Conservation (phyloP, 129 eudicot genomes). For the Pittosporum tobira region DNA sequence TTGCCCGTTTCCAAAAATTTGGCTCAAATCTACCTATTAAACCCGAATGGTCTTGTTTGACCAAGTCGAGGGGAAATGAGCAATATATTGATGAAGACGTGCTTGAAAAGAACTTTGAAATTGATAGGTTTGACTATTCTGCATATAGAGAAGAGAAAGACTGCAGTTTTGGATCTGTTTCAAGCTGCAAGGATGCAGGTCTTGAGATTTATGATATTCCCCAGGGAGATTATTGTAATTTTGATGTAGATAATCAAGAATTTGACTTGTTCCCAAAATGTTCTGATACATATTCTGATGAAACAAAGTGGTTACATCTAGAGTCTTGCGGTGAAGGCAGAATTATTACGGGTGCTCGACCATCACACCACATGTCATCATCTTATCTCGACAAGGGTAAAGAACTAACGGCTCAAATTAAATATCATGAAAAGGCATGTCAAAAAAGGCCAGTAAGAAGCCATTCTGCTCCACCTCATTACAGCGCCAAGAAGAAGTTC, state of each 20-base stretch:
- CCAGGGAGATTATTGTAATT: conserved; percentile 16
- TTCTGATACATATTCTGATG: conserved; percentile 19
- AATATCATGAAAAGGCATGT: conserved; percentile 12
- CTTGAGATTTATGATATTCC: conserved; percentile 8
- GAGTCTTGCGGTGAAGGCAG: conserved; percentile 18
- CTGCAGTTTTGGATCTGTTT: conserved; percentile 12
- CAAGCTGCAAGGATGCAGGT: conserved; percentile 1
- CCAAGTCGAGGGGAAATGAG: conserved; percentile 23
- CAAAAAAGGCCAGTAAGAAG: conserved; percentile 42
- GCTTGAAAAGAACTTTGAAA: conserved; percentile 17
- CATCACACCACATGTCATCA: conserved; percentile 17
- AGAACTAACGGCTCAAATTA: conserved; percentile 9
- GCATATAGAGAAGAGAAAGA: conserved; percentile 18
- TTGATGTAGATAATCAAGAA: conserved; percentile 7
- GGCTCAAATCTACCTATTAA: conserved; percentile 19
- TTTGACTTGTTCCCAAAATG: conserved; percentile 16
- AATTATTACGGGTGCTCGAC: conserved; percentile 6
- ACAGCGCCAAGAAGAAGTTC: conserved; percentile 42
- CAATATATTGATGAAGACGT: conserved; percentile 4
- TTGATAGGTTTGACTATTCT: conserved; percentile 14
- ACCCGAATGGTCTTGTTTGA: conserved; percentile 22
- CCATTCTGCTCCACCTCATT: conserved; percentile 82
- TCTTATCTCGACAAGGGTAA: conserved; percentile 8
- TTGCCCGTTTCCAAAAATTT: conserved; percentile 13
- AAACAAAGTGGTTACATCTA: conserved; percentile 20